A percentile compares a stretch with the other conserved stretches of the same genome.
Evolutionary conservation across 106 monocot genomes (phyloP).

Genomic region (Narthecium ossifragum): DNA sequence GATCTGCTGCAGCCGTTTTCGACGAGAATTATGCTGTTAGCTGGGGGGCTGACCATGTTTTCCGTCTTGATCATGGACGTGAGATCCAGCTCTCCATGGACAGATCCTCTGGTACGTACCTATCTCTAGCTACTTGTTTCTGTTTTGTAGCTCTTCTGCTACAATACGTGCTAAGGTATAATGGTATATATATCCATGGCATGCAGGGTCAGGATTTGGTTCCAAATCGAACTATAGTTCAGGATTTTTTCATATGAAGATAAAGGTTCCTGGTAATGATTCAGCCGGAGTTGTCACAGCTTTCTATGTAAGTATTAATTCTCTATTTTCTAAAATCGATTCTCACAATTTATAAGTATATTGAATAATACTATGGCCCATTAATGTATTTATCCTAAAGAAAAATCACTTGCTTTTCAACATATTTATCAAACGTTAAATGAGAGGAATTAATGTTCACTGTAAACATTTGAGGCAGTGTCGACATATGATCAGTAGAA

Average conservation of each 20-base stretch:
- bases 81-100: slow-evolving; percentile 23
- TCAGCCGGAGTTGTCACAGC: slow-evolving; percentile 12
- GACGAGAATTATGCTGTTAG: no score
- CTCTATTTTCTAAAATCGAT: not conserved
- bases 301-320: not conserved
- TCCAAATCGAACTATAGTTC: slow-evolving; percentile 17
- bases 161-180: not conserved
- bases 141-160: not conserved
- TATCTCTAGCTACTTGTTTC: not conserved
- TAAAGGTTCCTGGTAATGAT: slow-evolving; percentile 12
- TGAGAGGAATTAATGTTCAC: not conserved
- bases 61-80: not conserved
- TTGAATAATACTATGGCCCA: not conserved
- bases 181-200: not conserved
- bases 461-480: no score
- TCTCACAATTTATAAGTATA: not conserved
- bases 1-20: no score
- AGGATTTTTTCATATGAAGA: slow-evolving; percentile 22
- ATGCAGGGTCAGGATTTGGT: slow-evolving; percentile 19
- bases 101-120: slow-evolving; percentile 7
- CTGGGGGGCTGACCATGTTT: slow-evolving; percentile 19
- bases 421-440: not conserved
- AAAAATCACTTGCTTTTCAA: not conserved
- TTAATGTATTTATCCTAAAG: not conserved
- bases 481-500: no score